Evolutionary conservation across 2,329 filamentous ascomycete species (phyloP).

Genomic region (Pyrenophora teres): DNA sequence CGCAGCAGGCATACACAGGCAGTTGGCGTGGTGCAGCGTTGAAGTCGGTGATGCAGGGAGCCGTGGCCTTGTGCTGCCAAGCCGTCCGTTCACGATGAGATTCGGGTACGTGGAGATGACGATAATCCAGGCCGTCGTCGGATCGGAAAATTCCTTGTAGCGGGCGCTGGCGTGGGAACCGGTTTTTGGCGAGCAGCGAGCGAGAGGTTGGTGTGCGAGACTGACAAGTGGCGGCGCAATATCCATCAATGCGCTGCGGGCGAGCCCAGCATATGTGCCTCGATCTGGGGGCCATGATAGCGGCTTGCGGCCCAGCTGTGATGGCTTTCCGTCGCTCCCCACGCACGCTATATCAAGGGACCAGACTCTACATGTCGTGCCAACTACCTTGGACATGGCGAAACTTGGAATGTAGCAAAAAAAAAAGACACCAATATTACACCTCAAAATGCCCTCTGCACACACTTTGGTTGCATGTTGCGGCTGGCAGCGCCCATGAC

Average conservation of each 20-base stretch:
- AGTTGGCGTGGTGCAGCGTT: conserved; percentile 17
- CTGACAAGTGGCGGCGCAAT: no score
- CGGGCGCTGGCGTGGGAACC: neutral
- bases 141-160: conserved; percentile 1
- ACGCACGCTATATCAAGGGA: neutral
- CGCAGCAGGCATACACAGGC: conserved; percentile 1
- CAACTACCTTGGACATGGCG: no score
- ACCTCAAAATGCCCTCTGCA: neutral
- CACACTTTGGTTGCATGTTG: neutral
- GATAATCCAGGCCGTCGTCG: conserved; percentile 2
- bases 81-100: conserved; percentile 18
- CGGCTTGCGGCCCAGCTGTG: no score
- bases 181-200: neutral
- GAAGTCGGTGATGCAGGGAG: conserved; percentile 33
- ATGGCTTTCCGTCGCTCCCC: no score
- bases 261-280: neutral
- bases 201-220: neutral
- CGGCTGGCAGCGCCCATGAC: neutral
- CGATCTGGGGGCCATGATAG: no score
- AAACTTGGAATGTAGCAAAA: neutral
- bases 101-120: conserved; percentile 1
- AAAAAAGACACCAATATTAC: neutral
- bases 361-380: no score
- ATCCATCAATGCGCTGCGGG: no score
- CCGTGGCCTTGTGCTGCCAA: conserved; percentile 26